phyloP scores from a whole-genome alignment of 495 filamentous ascomycete species.

The Viridothelium virens region DNA sequence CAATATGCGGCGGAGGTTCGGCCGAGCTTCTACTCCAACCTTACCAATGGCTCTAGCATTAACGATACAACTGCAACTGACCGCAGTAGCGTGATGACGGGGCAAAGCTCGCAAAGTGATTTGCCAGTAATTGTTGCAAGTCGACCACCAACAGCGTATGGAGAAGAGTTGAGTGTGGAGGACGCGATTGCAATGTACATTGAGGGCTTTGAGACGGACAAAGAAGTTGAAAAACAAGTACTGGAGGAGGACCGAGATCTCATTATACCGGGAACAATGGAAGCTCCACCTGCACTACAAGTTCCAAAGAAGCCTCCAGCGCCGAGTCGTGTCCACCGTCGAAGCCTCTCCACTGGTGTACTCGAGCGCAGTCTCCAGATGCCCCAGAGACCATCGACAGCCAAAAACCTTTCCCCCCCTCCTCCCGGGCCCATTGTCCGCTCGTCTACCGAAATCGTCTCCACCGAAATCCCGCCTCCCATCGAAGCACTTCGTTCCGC shows the following conservation, averaged over 20 bases:
- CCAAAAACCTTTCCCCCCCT: conserved; percentile 3
- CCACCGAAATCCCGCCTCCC: conserved; percentile 30
- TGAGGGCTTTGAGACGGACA: conserved; percentile 54
- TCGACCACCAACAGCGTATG: conserved; percentile 23
- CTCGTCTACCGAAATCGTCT: conserved; percentile 20
- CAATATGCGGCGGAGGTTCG: conserved; percentile 46
- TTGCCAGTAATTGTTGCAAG: conserved; percentile 35
- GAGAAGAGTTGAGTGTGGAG: conserved; percentile 70
- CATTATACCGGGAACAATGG: conserved; percentile 11
- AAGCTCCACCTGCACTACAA: conserved; percentile 13
- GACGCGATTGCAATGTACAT: conserved; percentile 93
- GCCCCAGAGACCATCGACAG: conserved; percentile 15
- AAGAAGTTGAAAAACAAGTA: conserved; percentile 14
- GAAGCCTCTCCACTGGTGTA: conserved; percentile 23
- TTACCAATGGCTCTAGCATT: conserved; percentile 62
- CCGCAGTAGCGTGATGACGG: conserved; percentile 72
- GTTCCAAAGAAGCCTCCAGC: conserved; percentile 9
- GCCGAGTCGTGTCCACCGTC: conserved; percentile 18
- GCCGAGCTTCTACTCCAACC: conserved; percentile 62
- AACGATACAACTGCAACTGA: conserved; percentile 64
- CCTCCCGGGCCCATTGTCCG: conserved; percentile 8
- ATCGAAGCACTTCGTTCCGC: conserved; percentile 14
- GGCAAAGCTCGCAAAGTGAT: conserved; percentile 64
- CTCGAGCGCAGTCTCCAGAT: conserved; percentile 13
- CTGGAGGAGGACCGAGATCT: conserved; percentile 5